These are phyloP conservation scores for Kurtzmaniella quercitrusa DNA, from an alignment of 1,139 yeast species.

Conservation along the genomic window DNA sequence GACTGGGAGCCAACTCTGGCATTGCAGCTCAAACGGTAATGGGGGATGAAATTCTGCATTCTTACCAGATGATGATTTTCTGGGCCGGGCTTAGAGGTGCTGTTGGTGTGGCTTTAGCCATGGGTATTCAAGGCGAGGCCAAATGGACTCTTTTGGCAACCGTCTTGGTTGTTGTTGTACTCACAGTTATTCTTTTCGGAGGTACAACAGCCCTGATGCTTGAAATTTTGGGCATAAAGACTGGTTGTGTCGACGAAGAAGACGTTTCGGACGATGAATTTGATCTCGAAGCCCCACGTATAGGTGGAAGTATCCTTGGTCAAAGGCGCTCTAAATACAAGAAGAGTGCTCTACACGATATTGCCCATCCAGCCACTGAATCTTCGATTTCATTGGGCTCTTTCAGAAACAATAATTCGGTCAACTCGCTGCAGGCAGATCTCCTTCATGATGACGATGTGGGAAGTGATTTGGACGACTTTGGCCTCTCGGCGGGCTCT, in stretches of 20 bases:
- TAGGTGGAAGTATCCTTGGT: constrained; percentile 23
- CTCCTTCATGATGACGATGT: constrained; percentile 28
- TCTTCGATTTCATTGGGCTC: constrained; percentile 25
- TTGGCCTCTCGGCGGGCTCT: constrained; percentile 11
- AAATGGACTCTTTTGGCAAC: constrained; percentile 89
- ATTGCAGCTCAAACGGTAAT: constrained; percentile 34
- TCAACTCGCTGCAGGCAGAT: constrained; percentile 13
- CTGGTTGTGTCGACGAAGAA: constrained; percentile 81
- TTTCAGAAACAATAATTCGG: constrained; percentile 10
- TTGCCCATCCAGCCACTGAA: constrained; percentile 23
- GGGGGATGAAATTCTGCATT: constrained; percentile 89
- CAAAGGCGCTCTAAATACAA: constrained; percentile 29
- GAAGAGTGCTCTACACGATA: constrained; percentile 11
- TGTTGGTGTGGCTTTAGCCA: constrained; percentile 97
- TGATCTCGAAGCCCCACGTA: constrained; percentile 77
- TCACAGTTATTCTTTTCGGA: constrained; percentile 94
- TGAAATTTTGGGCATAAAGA: constrained; percentile 86
- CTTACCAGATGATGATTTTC: constrained; percentile 97
- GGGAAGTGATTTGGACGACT: constrained; percentile 38
- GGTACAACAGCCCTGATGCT: constrained; percentile 99
- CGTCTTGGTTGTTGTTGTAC: constrained; percentile 90
- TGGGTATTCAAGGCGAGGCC: constrained; percentile 94
- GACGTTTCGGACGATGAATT: constrained; percentile 87
- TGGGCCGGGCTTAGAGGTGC: constrained; percentile 99
- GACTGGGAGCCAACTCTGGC: constrained; percentile 36